Evolutionary conservation across 495 filamentous ascomycete genomes (phyloP).

Genomic region (Penicillium cinerascens): DNA sequence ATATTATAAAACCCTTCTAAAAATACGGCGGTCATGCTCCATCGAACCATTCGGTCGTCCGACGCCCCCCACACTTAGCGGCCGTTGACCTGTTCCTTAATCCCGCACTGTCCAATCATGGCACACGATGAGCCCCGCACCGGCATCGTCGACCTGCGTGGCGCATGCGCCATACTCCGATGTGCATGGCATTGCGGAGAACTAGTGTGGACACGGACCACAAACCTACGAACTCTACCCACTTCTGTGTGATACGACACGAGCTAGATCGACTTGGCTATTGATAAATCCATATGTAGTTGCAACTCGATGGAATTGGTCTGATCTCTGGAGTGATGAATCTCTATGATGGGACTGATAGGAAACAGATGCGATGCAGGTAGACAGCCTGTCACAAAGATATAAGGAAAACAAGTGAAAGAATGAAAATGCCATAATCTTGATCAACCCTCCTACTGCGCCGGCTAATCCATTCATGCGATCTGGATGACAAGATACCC

Average conservation of each 20-base stretch:
- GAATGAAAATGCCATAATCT: constrained; percentile 1
- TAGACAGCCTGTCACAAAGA: not conserved
- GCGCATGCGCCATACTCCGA: not conserved
- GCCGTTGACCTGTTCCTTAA: constrained; percentile 15
- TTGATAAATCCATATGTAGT: not conserved
- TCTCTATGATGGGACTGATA: constrained; percentile 4
- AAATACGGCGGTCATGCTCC: not conserved
- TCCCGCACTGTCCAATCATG: constrained; percentile 5
- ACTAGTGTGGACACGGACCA: not conserved
- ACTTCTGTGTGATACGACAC: too few relatives aligned
- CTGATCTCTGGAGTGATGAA: not conserved
- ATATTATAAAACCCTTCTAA: not conserved
- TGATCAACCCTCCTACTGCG: constrained; percentile 10
- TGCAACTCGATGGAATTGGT: not conserved
- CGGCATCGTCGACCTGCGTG: not conserved
- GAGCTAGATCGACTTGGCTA: too few relatives aligned
- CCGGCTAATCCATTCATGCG: constrained; percentile 27
- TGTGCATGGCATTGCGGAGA: not conserved
- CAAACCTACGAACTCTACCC: too few relatives aligned
- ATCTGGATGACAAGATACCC: not conserved
- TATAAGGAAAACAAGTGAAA: not conserved
- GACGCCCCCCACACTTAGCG: constrained; percentile 7
- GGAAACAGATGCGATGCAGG: constrained; percentile 9
- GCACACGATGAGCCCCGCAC: not conserved
- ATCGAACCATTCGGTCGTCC: not conserved